Percentiles rank a stretch among this genome's conserved stretches.
phyloP scores from a whole-genome alignment of 139 green algal genomes.

The Nannochloris sp. region DNA sequence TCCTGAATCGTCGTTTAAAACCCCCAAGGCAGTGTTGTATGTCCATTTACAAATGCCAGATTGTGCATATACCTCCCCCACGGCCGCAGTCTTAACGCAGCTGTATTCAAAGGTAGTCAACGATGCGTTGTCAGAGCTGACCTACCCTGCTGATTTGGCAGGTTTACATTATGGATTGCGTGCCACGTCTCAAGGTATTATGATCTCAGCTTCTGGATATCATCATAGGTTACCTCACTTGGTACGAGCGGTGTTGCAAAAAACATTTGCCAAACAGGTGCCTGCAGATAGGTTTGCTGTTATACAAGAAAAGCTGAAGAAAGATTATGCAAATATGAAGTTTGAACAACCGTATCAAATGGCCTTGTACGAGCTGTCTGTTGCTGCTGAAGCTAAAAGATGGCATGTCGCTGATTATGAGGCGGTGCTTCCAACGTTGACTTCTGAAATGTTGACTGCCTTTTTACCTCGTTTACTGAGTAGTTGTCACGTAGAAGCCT shows the following conservation, averaged over 20 bases:
- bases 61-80: slow-evolving; percentile 49
- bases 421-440: slow-evolving; percentile 35
- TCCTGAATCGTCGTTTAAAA: slow-evolving; percentile 32
- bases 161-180: slow-evolving; percentile 48
- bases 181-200: slow-evolving; percentile 22
- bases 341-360: slow-evolving; percentile 79
- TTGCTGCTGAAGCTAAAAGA: slow-evolving; percentile 37
- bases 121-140: slow-evolving; percentile 78
- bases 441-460: slow-evolving; percentile 5
- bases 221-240: slow-evolving; percentile 72
- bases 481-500: slow-evolving; percentile 10
- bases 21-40: slow-evolving; percentile 58
- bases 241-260: slow-evolving; percentile 48
- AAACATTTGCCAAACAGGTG: slow-evolving; percentile 33
- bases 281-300: slow-evolving; percentile 61
- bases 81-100: slow-evolving; percentile 52
- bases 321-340: slow-evolving; percentile 56
- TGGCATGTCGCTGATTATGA: slow-evolving; percentile 75
- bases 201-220: slow-evolving; percentile 57
- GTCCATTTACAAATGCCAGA: slow-evolving; percentile 44
- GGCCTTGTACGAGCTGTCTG: slow-evolving; percentile 57
- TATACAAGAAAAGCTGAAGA: slow-evolving; percentile 42
- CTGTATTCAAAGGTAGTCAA: slow-evolving; percentile 67
- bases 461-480: slow-evolving; percentile 19
- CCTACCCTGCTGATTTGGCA: slow-evolving; percentile 81